Percentiles rank a stretch among this genome's conserved stretches.
Conservation (phyloP, 2,329 filamentous ascomycete genomes). For the Xylaria multiplex region DNA sequence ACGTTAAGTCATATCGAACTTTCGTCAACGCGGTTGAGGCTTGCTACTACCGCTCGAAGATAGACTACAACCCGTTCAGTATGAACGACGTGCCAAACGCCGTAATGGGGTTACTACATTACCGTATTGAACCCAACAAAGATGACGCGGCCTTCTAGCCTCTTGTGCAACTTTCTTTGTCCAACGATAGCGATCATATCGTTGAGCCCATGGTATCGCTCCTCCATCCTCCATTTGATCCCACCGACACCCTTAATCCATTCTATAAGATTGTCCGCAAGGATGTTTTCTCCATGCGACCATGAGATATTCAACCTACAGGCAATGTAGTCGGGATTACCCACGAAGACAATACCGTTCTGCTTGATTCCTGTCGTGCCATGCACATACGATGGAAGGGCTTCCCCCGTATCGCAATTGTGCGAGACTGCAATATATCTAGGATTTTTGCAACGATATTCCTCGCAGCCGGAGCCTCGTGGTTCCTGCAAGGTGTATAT, state of each 20-base stretch:
- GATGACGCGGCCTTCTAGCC: slow-evolving; percentile 46
- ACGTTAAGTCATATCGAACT: slow-evolving; percentile 45
- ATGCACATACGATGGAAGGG: slow-evolving; percentile 49
- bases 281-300: slow-evolving; percentile 45
- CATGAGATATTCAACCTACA: slow-evolving; percentile 49
- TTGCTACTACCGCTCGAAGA: slow-evolving; percentile 33
- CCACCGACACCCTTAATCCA: slow-evolving; percentile 22
- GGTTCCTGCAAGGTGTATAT: slow-evolving; percentile 32
- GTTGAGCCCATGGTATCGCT: slow-evolving; percentile 48
- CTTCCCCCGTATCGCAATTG: slow-evolving; percentile 41
- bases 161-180: slow-evolving; percentile 47
- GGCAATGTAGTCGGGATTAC: slow-evolving; percentile 48
- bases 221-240: slow-evolving; percentile 34
- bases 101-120: slow-evolving; percentile 47
- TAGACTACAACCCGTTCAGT: slow-evolving; percentile 27
- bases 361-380: slow-evolving; percentile 47
- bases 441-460: slow-evolving; percentile 31
- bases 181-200: slow-evolving; percentile 48
- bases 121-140: slow-evolving; percentile 41
- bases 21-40: slow-evolving; percentile 43
- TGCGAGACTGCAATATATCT: slow-evolving; percentile 20
- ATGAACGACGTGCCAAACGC: slow-evolving; percentile 48
- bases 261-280: slow-evolving; percentile 39
- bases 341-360: slow-evolving; percentile 46
- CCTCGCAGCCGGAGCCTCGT: slow-evolving; percentile 34